These are phyloP conservation scores for Achaetomiella virescens DNA, from an alignment of 495 filamentous ascomycete genomes.

Conservation along the genomic window DNA sequence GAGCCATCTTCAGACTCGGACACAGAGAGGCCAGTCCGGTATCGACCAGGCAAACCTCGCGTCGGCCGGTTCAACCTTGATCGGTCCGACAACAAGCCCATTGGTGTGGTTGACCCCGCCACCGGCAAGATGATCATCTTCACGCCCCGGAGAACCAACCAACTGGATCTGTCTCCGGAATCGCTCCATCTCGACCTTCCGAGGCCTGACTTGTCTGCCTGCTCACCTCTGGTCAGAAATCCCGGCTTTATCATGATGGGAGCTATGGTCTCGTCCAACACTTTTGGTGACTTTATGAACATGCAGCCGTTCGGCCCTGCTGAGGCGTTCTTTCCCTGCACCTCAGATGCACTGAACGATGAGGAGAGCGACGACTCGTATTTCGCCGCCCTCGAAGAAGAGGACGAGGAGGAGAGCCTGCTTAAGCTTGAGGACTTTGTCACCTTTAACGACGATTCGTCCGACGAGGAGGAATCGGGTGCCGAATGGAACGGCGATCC, in stretches of 20 bases:
- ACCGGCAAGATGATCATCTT: constrained; percentile 69
- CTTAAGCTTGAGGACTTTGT: constrained; percentile 68
- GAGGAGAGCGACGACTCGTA: constrained; percentile 31
- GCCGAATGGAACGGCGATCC: constrained; percentile 37
- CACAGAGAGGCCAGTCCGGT: constrained; percentile 33
- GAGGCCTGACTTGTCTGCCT: constrained; percentile 40
- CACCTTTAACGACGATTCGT: constrained; percentile 54
- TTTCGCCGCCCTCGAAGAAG: constrained; percentile 40
- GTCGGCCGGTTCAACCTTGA: constrained; percentile 52
- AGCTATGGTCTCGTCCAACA: constrained; percentile 49
- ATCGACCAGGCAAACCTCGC: constrained; percentile 38
- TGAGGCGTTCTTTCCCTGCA: constrained; percentile 69
- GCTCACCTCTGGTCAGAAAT: constrained; percentile 57
- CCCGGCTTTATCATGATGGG: constrained; percentile 74
- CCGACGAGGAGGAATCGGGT: constrained; percentile 48
- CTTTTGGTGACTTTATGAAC: constrained; percentile 54
- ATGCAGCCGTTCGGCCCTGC: constrained; percentile 62
- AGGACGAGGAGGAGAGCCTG: constrained; percentile 59
- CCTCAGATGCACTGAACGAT: constrained; percentile 41
- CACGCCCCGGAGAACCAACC: constrained; percentile 34
- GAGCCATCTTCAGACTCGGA: constrained; percentile 42
- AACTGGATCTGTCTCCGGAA: constrained; percentile 42
- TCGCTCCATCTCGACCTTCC: constrained; percentile 40
- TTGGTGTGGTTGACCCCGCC: constrained; percentile 62
- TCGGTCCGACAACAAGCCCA: constrained; percentile 57